Percentiles rank a stretch among this genome's conserved stretches.
phyloP scores from a whole-genome alignment of 1,139 yeast genomes.

The Taiozyma sp. region DNA sequence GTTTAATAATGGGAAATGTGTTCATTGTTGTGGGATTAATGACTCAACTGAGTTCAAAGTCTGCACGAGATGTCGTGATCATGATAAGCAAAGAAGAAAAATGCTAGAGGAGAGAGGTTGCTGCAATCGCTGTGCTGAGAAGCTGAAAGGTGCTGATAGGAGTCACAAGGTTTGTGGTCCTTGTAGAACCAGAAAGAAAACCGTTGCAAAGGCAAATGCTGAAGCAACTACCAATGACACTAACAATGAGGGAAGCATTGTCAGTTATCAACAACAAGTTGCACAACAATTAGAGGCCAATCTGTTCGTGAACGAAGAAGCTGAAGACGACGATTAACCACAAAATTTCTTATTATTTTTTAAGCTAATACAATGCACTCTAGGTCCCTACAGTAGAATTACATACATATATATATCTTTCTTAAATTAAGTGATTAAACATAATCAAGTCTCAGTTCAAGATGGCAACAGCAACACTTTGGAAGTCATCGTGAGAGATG shows the following conservation, averaged over 20 bases:
- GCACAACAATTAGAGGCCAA: constrained; percentile 19
- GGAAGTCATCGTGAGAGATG: constrained; percentile 93
- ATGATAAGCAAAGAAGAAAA: constrained; percentile 51
- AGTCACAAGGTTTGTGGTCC: constrained; percentile 49
- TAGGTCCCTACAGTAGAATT: neutral
- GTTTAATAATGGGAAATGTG: constrained; percentile 60
- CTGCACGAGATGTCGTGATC: constrained; percentile 56
- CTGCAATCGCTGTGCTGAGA: constrained; percentile 56
- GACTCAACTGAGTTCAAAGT: constrained; percentile 49
- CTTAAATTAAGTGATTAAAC: neutral
- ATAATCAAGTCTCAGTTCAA: constrained; percentile 37
- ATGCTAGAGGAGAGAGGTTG: constrained; percentile 52
- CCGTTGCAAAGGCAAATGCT: constrained; percentile 10
- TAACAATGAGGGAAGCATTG: constrained; percentile 5
- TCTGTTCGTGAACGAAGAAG: constrained; percentile 9
- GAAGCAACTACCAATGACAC: constrained; percentile 1
- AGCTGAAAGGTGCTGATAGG: constrained; percentile 39
- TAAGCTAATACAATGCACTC: neutral
- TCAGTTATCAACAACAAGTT: constrained; percentile 8
- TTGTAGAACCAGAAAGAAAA: constrained; percentile 51
- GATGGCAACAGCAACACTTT: constrained; percentile 96
- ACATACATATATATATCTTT: neutral
- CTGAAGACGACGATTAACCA: neutral
- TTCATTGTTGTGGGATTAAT: constrained; percentile 60
- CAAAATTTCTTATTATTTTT: neutral